Base-by-base conservation (phyloP, 176 grass and related monocot genomes). In the Puya raimondii region DNA sequence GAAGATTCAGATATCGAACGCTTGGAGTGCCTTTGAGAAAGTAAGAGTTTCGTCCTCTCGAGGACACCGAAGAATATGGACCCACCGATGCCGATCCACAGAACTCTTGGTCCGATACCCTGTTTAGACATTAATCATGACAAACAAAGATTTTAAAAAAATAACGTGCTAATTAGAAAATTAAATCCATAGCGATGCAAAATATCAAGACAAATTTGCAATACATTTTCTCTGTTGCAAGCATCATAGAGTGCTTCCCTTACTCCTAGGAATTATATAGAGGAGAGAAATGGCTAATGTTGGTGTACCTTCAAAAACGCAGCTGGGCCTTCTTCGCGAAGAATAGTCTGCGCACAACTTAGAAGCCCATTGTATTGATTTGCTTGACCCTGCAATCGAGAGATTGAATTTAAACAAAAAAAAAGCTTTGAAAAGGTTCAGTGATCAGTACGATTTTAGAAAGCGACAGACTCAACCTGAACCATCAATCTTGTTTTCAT, bases 401-500 rank as follows among this genome's bases (percentile, higher is more conserved):
- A 15, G 7, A 58, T n/a, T n/a, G n/a, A 17, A 57, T n/a, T 33
- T 33, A 3, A 33, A 33, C 17, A 58, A 58, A 17, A 0, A 17
- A 58, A 58, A 58, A 20, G 20, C 54, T 20, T 58, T 18, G 15
- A 57, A 16, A 57, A 57, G 15, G 53, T 57, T 17, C 53, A 26
- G 25, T 26, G 25, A 26, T 26, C 2, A 26, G 25, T 26, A 26
- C 2, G 2, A 70, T 2, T 10, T 51, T 56, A 47, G 1, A 86
- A 74, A 14, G 16, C 49, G 49, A 16, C 63, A 11, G 27, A 59
- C 49, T 48, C 63, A 49, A 97, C 94, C 94, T 97, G 86, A 90
- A 97, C 52, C 94, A 97, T 97, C 75, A 93, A 70, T 80, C 94
- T 85, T 52, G 94, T 99, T 70, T 99, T 99, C 84, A 99, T 66